Conservation (phyloP, 495 filamentous ascomycete species). For the Lentithecium fluviatile region DNA sequence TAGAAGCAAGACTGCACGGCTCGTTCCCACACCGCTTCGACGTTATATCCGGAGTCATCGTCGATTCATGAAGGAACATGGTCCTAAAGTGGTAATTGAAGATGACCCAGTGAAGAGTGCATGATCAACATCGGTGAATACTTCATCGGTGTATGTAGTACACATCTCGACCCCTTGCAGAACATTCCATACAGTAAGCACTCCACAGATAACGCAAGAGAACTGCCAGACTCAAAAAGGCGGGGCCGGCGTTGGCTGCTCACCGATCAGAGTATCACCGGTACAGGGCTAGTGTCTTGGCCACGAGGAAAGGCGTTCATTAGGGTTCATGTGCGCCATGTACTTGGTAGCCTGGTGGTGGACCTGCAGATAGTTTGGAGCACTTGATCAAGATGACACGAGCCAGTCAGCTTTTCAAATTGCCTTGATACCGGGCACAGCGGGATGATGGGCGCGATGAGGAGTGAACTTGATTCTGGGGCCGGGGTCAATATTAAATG, state of each 20-base stretch:
- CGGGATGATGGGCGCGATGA: too few relatives aligned
- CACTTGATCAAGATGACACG: conserved; percentile 33
- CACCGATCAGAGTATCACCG: background rate
- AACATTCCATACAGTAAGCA: too few relatives aligned
- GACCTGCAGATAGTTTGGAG: conserved; percentile 14
- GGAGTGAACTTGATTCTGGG: background rate
- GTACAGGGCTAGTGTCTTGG: background rate
- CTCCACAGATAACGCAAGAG: too few relatives aligned
- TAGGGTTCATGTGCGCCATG: background rate
- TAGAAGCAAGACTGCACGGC: background rate
- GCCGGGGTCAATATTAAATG: background rate
- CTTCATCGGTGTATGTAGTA: too few relatives aligned
- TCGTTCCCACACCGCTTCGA: conserved; percentile 1
- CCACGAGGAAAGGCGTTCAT: background rate
- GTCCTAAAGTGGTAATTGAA: background rate
- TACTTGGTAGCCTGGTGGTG: background rate
- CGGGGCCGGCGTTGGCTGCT: too few relatives aligned
- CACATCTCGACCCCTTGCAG: too few relatives aligned
- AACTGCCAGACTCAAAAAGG: too few relatives aligned
- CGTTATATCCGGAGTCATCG: background rate
- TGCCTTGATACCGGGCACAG: background rate
- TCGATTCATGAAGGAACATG: background rate
- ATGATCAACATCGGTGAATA: too few relatives aligned
- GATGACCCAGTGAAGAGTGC: too few relatives aligned
- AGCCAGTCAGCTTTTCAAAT: conserved; percentile 19